Percentiles rank a stretch among this genome's conserved stretches.
Evolutionary conservation across 2,329 filamentous ascomycete species (phyloP).

Genomic region (Davidsoniella virescens): DNA sequence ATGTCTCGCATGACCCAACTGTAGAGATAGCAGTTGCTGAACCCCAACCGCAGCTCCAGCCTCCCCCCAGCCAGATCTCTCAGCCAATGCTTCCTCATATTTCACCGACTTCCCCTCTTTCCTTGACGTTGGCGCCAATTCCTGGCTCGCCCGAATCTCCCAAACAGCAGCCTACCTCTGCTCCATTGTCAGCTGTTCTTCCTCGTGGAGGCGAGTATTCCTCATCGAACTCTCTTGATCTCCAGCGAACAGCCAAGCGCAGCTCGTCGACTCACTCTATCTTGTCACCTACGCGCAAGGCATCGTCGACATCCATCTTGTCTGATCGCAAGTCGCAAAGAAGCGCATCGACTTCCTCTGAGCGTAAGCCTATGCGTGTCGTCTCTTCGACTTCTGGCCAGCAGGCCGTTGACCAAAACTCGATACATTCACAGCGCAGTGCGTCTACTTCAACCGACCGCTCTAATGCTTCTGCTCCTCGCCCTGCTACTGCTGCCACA

Average conservation of each 20-base stretch:
- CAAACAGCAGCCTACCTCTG: neutral
- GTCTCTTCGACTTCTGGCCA: neutral
- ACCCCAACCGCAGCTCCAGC: too few species aligned
- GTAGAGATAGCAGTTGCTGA: too few species aligned
- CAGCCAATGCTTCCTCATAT: too few species aligned
- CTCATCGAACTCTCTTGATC: slow-evolving; percentile 1
- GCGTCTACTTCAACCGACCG: slow-evolving; percentile 7
- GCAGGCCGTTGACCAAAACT: too few species aligned
- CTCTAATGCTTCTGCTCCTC: slow-evolving; percentile 2
- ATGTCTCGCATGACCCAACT: too few species aligned
- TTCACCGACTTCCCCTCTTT: neutral
- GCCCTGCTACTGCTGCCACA: neutral
- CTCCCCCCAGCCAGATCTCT: too few species aligned
- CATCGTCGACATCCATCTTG: neutral
- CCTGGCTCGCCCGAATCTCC: slow-evolving; percentile 11
- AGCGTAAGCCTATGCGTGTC: neutral
- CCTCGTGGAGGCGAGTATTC: slow-evolving; percentile 2
- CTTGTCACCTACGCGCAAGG: neutral
- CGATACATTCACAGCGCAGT: slow-evolving; percentile 3
- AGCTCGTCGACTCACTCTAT: slow-evolving; percentile 5
- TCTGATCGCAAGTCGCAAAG: slow-evolving; percentile 1
- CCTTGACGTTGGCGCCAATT: slow-evolving; percentile 5
- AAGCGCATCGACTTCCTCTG: neutral
- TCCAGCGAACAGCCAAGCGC: neutral
- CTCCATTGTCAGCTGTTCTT: neutral